Evolutionary conservation across 257 asterid species (phyloP).

Genomic region (Solanum chiquidenum): DNA sequence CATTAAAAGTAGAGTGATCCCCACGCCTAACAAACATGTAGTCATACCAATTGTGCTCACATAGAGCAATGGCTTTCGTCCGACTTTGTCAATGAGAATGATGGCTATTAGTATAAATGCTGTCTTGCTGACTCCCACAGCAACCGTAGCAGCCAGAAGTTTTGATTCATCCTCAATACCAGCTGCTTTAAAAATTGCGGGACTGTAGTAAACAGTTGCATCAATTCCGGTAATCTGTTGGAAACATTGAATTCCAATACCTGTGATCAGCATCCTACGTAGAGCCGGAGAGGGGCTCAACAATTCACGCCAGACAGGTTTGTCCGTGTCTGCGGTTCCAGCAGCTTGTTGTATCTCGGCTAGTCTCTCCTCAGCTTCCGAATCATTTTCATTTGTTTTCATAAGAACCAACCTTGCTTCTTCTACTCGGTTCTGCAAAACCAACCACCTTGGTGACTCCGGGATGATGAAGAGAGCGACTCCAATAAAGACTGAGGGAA

Average conservation of each 20-base stretch:
- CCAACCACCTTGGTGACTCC: slow-evolving; percentile 88
- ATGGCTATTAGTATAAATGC: slow-evolving; percentile 60
- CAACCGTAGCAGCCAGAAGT: slow-evolving; percentile 82
- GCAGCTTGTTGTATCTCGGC: slow-evolving; percentile 71
- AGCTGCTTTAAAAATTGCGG: slow-evolving; percentile 64
- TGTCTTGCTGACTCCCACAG: slow-evolving; percentile 79
- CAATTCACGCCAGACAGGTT: slow-evolving; percentile 73
- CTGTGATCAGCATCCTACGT: slow-evolving; percentile 59
- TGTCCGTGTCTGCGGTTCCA: slow-evolving; percentile 14
- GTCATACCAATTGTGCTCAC: slow-evolving; percentile 94
- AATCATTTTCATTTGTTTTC: slow-evolving; percentile 64
- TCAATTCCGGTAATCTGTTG: slow-evolving; percentile 91
- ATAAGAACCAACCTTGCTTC: slow-evolving; percentile 66
- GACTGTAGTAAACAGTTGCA: slow-evolving; percentile 90
- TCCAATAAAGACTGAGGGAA: slow-evolving; percentile 69
- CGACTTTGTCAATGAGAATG: slow-evolving; percentile 64
- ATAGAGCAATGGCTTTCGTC: slow-evolving; percentile 80
- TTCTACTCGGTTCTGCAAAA: slow-evolving; percentile 50
- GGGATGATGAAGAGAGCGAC: slow-evolving; percentile 71
- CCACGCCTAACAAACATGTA: slow-evolving; percentile 45
- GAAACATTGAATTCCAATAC: slow-evolving; percentile 83
- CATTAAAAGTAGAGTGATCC: slow-evolving; percentile 31
- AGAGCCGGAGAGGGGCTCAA: slow-evolving; percentile 64
- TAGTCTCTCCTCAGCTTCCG: slow-evolving; percentile 74
- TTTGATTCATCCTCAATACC: slow-evolving; percentile 53